Evolutionary conservation across 2,329 filamentous ascomycete species (phyloP), one percentile per base, ranked within the genome.

Genomic region (Orbilia blumenaviensis): DNA sequence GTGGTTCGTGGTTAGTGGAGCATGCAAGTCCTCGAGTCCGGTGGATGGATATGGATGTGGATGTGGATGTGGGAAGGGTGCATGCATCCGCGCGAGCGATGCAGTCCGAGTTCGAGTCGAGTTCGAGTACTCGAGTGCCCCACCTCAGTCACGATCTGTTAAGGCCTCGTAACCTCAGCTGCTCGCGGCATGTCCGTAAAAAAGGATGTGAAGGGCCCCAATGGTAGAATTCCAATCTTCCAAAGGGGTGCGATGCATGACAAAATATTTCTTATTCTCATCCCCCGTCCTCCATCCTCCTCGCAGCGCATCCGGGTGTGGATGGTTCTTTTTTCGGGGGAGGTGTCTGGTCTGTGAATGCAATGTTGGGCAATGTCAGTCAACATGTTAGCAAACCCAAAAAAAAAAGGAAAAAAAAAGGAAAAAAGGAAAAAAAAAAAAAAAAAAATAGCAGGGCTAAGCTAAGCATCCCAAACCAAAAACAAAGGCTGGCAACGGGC

Each of bases 171-270:
- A 69, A 76, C 42, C 56, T 69, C 64, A 56, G 52, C n/a, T n/a
- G n/a, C 72, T 76, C 46, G 64, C 64, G 72, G 72, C 72, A 69
- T 76, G 72, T 18, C 72, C 72, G 72, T 67, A 34, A 58, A 50
- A 69, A 46, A 63, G 34, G 72, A 76, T 62, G 66, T 56, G 56
- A 63, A 50, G 38, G 44, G n/a, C n/a, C 54, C 64, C 72, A 69
- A 76, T 69, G 72, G 58, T 60, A 58, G 52, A 61, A 67, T 74
- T 74, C 62, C 62, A 67, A 67, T 73, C 36, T 48, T 50, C 25
- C 54, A 34, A 54, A 64, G 48, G 67, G 58, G 42, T 42, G 29
- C 36, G 29, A 46, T 38, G 25, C n/a, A n/a, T n/a, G n/a, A n/a
- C n/a, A n/a, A n/a, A n/a, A 64, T 52, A 69, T 72, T 71, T 69